Evolutionary conservation across 106 monocot genomes (phyloP), one percentile per base, ranked within the genome.

Genomic region (Dactylorhiza incarnata): DNA sequence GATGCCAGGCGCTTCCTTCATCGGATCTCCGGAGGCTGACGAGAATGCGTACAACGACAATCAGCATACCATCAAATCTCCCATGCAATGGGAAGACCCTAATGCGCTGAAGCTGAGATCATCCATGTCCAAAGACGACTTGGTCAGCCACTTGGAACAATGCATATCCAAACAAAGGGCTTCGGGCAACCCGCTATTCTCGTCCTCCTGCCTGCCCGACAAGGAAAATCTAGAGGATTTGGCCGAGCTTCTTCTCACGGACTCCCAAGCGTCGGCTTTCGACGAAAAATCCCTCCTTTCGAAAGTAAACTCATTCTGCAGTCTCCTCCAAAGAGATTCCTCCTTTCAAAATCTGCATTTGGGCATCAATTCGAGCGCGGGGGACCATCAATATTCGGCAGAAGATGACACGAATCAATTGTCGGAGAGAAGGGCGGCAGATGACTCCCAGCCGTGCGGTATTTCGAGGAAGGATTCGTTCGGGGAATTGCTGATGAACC

Each of bases 61-160:
- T 52, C 76, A 20, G 61, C 49, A 68, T 13, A 74, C 81, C 74
- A 74, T 69, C n/a, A 37, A 63, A 0, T 81, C 76, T 14, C 22
- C 43, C 13, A 49, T 19, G 29, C 62, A 89, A 79, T 87, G 84
- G 91, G 83, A 87, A 77, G 86, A 86, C 43, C 73, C 91, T 17
- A 84, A 83, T 56, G 85, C 83, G 19, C 91, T 89, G 8, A 89
- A 87, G 19, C 80, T 99, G 24, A 72, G 76, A 26, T 78, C 87
- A 54, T 97, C 97, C n/a, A 89, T 99, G 91, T 99, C 97, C 6
- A 80, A 89, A 81, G 83, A 71, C 15, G 97, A 99, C 76, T 78
- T 99, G 22, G 86, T 94, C 49, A 94, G 83, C 76, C 91, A 95
- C 53, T 54, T 95, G 20, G 89, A 80, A 19, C 80, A 91, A 8